Evolutionary conservation across 2,329 filamentous ascomycete species (phyloP).

Genomic region (Colletotrichum tropicale): DNA sequence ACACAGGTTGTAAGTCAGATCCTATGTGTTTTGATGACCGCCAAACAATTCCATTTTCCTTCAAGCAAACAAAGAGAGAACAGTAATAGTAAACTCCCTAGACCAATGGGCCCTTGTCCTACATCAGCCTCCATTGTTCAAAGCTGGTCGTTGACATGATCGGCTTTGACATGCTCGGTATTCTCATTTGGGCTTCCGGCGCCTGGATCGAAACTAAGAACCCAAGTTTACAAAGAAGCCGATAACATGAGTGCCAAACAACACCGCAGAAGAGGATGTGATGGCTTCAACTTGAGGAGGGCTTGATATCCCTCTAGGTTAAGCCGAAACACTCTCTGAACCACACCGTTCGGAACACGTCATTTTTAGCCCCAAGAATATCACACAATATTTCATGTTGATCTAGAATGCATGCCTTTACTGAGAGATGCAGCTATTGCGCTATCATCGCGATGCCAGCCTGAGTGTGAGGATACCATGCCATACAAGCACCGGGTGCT

Average conservation of each 20-base stretch:
- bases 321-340: neutral
- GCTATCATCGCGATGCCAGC: neutral
- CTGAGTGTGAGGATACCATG: neutral
- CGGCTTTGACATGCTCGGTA: neutral
- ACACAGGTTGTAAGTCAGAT: neutral
- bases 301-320: neutral
- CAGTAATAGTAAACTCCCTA: accelerated
- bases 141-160: neutral
- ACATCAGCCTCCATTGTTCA: neutral
- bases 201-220: neutral
- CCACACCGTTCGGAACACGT: neutral
- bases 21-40: neutral
- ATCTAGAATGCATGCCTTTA: neutral
- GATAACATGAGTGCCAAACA: neutral
- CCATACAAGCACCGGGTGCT: neutral
- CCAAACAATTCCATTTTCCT: neutral
- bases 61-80: neutral
- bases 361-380: neutral
- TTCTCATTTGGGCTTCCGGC: neutral
- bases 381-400: neutral
- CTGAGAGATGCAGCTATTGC: neutral
- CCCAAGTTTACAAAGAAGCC: neutral
- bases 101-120: neutral
- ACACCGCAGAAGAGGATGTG: neutral
- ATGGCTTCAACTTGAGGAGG: neutral